Evolutionary conservation across 768 basidiomycete species (phyloP).

Genomic region (Rossbeevera mucosa): DNA sequence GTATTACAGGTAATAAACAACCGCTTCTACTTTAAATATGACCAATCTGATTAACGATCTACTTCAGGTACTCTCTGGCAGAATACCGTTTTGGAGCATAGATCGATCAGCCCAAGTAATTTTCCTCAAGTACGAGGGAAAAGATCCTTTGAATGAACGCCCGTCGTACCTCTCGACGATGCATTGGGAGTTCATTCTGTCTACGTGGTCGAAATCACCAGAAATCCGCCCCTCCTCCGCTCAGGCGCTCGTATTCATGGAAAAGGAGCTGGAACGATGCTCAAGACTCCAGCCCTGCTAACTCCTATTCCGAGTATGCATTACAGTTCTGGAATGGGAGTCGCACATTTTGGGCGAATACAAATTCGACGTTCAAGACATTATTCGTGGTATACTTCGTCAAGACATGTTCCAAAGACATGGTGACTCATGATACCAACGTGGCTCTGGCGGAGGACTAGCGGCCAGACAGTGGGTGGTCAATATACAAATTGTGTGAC

Average conservation of each 20-base stretch:
- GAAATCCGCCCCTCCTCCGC: slow-evolving; percentile 7
- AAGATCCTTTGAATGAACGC: slow-evolving; percentile 13
- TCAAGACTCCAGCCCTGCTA: background rate
- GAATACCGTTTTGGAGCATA: slow-evolving; percentile 8
- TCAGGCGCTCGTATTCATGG: slow-evolving; percentile 4
- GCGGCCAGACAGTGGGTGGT: too few species aligned
- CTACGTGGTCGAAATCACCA: slow-evolving; percentile 8
- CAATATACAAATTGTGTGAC: too few species aligned
- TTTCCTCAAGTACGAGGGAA: slow-evolving; percentile 14
- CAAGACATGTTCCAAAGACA: background rate
- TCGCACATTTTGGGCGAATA: background rate
- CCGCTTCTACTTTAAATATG: background rate
- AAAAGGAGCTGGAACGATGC: slow-evolving; percentile 1
- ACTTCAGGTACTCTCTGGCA: slow-evolving; percentile 10
- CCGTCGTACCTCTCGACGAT: background rate
- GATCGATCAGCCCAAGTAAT: slow-evolving; percentile 11
- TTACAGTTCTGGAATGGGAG: background rate
- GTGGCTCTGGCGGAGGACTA: too few species aligned
- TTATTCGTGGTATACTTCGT: background rate
- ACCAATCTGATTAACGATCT: background rate
- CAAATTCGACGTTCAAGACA: background rate
- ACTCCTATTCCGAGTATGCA: background rate
- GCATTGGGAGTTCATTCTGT: slow-evolving; percentile 11
- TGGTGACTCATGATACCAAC: too few species aligned
- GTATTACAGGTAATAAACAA: slow-evolving; percentile 8